phyloP scores from a whole-genome alignment of 257 asterid species.

The Solanum tarapatanum region DNA sequence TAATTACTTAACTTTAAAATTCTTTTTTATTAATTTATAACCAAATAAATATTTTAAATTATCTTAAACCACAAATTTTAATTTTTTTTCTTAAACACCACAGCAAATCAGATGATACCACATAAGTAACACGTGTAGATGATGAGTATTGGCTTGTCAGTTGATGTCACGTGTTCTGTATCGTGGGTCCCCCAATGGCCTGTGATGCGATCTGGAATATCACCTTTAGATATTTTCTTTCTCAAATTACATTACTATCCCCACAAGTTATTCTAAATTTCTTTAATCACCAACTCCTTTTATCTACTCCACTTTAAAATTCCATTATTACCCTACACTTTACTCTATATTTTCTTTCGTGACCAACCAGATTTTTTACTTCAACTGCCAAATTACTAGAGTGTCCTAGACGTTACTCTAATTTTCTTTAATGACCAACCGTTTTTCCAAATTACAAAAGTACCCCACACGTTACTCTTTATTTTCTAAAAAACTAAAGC shows the following conservation, averaged over 20 bases:
- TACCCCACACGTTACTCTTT: not conserved
- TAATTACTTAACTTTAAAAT: too few relatives aligned
- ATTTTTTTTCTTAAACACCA: too few relatives aligned
- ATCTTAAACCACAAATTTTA: too few relatives aligned
- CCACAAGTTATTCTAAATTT: not conserved
- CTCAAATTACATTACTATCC: not conserved
- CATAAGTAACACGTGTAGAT: not conserved
- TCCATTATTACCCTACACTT: not conserved
- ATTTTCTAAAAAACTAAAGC: not conserved
- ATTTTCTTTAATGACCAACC: not conserved
- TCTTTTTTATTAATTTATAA: too few relatives aligned
- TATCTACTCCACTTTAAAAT: not conserved
- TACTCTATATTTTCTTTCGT: not conserved
- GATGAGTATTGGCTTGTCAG: constrained; percentile 5
- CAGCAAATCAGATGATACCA: too few relatives aligned
- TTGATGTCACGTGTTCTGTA: constrained; percentile 14
- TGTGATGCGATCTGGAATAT: constrained; percentile 1
- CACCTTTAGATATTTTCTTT: not conserved
- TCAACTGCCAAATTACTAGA: not conserved
- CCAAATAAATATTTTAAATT: too few relatives aligned
- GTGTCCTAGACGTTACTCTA: not conserved
- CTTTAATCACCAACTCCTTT: not conserved
- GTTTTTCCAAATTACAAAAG: not conserved
- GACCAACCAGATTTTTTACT: not conserved
- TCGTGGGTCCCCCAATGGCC: not conserved